Percentiles rank a stretch among this genome's conserved stretches.
Evolutionary conservation across 1,284 basidiomycete genomes (phyloP).

Genomic region (Cutaneotrichosporon daszewskae): DNA sequence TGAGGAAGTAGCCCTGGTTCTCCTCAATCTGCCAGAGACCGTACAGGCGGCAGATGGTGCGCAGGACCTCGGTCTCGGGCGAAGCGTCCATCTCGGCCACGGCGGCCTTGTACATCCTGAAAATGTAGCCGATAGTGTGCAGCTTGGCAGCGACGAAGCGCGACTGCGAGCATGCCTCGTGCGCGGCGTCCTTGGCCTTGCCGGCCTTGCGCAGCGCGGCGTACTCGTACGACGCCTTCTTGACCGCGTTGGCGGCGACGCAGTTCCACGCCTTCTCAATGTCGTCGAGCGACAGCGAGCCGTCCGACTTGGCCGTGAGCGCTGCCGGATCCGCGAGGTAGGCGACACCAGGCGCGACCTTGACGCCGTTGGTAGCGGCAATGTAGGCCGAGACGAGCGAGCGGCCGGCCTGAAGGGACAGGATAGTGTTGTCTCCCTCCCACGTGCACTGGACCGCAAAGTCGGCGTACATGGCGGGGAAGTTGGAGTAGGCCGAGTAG

Average conservation of each 20-base stretch:
- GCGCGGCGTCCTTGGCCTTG: conserved; percentile 52
- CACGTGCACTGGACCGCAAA: conserved; percentile 55
- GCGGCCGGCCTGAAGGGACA: conserved; percentile 54
- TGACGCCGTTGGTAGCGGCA: conserved; percentile 50
- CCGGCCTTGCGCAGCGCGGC: conserved; percentile 47
- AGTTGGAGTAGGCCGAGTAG: conserved; percentile 55
- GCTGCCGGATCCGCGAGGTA: conserved; percentile 50
- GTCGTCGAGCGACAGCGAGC: conserved; percentile 49
- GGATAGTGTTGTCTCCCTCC: conserved; percentile 56
- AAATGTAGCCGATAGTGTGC: conserved; percentile 45
- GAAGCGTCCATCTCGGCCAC: conserved; percentile 21
- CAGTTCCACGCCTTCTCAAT: conserved; percentile 52
- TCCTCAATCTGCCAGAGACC: conserved; percentile 57
- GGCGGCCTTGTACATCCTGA: conserved; percentile 46
- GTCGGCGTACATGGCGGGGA: conserved; percentile 54
- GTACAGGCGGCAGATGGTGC: conserved; percentile 46
- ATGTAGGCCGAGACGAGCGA: conserved; percentile 52
- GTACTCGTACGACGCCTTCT: conserved; percentile 53
- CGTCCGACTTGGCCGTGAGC: conserved; percentile 48
- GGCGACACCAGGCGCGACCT: conserved; percentile 49
- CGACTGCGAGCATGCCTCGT: conserved; percentile 54
- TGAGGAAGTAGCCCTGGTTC: conserved; percentile 54
- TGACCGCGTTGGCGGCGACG: conserved; percentile 54
- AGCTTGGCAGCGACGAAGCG: conserved; percentile 54
- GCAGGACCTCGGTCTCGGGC: conserved; percentile 40